Evolutionary conservation across 2,329 filamentous ascomycete genomes (phyloP), one percentile per base, ranked within the genome.

Genomic region (Penicillium palitans): DNA sequence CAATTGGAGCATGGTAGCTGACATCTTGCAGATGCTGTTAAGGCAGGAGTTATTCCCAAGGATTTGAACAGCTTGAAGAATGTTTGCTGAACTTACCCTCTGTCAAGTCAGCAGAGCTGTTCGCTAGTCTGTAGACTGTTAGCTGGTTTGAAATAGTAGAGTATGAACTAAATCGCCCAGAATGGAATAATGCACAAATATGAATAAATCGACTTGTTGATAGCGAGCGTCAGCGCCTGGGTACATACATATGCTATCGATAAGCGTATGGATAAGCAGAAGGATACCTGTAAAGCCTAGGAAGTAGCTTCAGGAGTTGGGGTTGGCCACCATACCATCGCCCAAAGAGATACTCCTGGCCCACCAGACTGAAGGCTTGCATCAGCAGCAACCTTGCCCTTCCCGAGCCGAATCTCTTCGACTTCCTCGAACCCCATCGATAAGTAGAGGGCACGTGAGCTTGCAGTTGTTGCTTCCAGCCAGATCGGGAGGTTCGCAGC

Each of bases 21-120:
- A 54, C 81, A 81, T 78, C 78, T 60, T 83, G 84, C 63, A 66
- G 74, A 73, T 65, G 78, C 75, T 37, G 74, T 77, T 24, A 64
- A 66, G 12, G 76, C 74, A 5, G 76, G 76, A 9, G 74, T 78
- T 9, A 78, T 78, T 52, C 72, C 75, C 9, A 72, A 42, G 37
- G 70, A 77, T 53, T 55, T 73, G 19, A 60, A 69, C 45, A 55
- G 50, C 10, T 15, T 58, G 61, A 13, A 57, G 24, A 39, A 50
- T 15, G 37, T 53, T 9, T 64, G 55, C 27, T 56, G 41, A 51
- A 24, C 27, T 33, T 42, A 6, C 13, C 2, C 66, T 62, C 37
- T 17, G 24, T 25, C 5, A 13, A 35, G 29, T 6, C 9, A 25
- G 15, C 9, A 21, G 52, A 47, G 35, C 24, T 62, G 35, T 25